Evolutionary conservation across 2,329 filamentous ascomycete species (phyloP), one percentile per base, ranked within the genome.

Genomic region (Truncatella angustata): DNA sequence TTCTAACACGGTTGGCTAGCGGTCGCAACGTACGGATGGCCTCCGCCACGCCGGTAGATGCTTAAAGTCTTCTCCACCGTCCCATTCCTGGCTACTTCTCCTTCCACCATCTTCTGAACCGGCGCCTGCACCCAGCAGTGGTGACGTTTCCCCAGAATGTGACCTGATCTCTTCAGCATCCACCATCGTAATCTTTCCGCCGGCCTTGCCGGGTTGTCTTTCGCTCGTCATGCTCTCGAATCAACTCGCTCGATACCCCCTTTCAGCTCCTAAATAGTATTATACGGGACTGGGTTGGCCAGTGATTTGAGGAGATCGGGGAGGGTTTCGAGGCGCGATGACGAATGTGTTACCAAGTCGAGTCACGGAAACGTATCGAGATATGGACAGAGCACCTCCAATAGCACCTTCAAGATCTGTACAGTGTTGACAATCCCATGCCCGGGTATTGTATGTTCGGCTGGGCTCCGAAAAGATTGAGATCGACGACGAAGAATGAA

Each of bases 21-120:
- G 11, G 30, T 12, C 5, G n/a, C 36, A 56, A 69, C 79, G 57
- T 73, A 86, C 82, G 43, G 83, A 86, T 12, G 87, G 86, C 58
- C 66, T 74, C 56, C 73, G 79, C 75, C 83, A 84, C 82, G 82
- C 85, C 4, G 84, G 78, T 49, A 86, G 58, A 6, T 75, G 75
- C 28, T 75, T 73, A 56, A 87, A 89, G 60, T 89, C 86, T 11
- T 73, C 73, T 21, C 71, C 62, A 6, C 75, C 78, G 47, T 71
- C 70, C 80, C 80, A 85, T 54, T 63, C 66, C 21, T 65, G 64
- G 10, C 61, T 58, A 11, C 39, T 48, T 28, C 58, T 53, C 3
- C 46, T 51, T 16, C 56, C 53, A 23, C 26, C 21, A 39, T 49
- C 51, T 24, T 54, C 61, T 21, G 45, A 53, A 54, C 59, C 23